These are phyloP conservation scores for Xylaria sp. DNA, from an alignment of 2,329 filamentous ascomycete species.

Conservation along the genomic window DNA sequence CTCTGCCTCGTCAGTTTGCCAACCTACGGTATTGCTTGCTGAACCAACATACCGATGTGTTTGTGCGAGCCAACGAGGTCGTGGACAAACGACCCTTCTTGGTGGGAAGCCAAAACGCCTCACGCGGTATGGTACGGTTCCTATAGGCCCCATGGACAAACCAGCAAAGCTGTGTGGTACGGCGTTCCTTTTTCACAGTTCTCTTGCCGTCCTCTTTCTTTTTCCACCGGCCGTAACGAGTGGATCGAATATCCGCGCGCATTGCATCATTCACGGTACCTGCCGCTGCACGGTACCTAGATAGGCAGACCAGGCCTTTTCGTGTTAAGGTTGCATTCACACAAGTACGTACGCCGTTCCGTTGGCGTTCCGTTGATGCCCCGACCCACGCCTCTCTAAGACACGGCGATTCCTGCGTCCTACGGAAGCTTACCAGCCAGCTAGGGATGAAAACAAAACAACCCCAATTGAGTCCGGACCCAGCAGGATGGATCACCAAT, in stretches of 20 bases:
- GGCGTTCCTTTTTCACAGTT: background rate
- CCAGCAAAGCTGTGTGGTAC: background rate
- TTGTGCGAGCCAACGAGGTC: background rate
- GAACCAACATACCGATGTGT: background rate
- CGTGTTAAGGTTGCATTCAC: conserved; percentile 6
- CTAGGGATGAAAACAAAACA: background rate
- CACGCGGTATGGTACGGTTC: conserved; percentile 1
- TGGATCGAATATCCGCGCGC: background rate
- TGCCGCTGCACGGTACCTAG: background rate
- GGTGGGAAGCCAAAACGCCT: background rate
- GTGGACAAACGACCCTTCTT: background rate
- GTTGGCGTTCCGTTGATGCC: background rate
- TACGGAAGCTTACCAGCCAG: background rate
- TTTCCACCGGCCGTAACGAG: background rate
- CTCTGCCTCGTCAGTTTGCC: background rate
- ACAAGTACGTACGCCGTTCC: background rate
- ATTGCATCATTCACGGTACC: background rate
- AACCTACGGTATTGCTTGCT: background rate
- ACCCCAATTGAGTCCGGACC: conserved; percentile 10
- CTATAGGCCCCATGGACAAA: background rate
- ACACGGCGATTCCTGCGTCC: conserved; percentile 4
- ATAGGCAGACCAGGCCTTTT: conserved; percentile 1
- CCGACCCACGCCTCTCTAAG: background rate
- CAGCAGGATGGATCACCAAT: conserved; percentile 14
- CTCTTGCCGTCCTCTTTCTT: background rate